Evolutionary conservation across 352 stramenopile genomes (phyloP).

Genomic region (Thraustochytrium striatum): DNA sequence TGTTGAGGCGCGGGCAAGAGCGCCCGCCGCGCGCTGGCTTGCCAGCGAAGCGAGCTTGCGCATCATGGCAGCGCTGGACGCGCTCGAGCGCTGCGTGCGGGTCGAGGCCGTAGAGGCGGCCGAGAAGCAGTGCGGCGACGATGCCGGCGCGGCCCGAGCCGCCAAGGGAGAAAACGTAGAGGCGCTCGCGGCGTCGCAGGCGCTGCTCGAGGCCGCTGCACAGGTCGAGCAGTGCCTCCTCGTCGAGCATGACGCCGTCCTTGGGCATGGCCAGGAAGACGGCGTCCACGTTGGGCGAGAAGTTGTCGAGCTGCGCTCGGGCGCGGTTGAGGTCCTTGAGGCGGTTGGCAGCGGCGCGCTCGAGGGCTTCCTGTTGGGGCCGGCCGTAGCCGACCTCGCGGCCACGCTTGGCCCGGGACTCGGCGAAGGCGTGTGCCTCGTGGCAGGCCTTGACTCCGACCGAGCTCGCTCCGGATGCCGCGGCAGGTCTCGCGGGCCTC

Average conservation of each 20-base stretch:
- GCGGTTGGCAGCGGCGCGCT: conserved; percentile 60
- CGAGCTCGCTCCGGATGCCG: neutral
- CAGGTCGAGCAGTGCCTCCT: conserved; percentile 54
- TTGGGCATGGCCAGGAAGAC: conserved; percentile 62
- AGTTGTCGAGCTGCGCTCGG: conserved; percentile 46
- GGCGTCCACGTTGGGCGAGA: conserved; percentile 57
- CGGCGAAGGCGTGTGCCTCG: neutral
- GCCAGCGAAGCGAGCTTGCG: neutral
- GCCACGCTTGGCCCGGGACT: neutral
- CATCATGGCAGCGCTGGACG: conserved; percentile 65
- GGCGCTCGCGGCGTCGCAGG: conserved; percentile 60
- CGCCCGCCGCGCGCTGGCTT: neutral
- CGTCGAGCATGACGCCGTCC: conserved; percentile 52
- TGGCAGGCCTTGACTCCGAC: neutral
- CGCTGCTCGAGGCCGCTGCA: conserved; percentile 59
- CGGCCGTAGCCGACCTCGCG: conserved; percentile 19
- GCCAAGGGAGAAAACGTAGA: conserved; percentile 70
- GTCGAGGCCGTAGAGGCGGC: conserved; percentile 65
- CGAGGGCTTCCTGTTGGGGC: conserved; percentile 4
- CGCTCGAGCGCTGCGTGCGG: conserved; percentile 64
- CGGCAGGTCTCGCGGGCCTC: neutral
- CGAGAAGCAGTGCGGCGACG: conserved; percentile 65
- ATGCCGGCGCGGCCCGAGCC: conserved; percentile 68
- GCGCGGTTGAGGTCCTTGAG: conserved; percentile 57
- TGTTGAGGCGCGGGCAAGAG: too few species aligned